Evolutionary conservation across 345 rosid genomes (phyloP).

Genomic region (Pistacia atlantica): DNA sequence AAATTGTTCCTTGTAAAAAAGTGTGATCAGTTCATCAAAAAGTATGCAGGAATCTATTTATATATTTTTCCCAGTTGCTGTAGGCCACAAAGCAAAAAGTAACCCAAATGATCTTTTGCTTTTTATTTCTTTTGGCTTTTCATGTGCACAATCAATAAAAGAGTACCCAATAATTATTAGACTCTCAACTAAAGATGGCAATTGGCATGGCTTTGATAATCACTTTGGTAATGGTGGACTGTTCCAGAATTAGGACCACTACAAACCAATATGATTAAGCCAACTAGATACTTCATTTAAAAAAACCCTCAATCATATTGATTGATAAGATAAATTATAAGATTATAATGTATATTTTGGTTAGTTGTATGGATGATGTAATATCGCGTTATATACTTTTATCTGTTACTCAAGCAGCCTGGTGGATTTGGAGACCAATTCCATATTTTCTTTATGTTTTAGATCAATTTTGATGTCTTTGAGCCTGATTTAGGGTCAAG

Average conservation of each 20-base stretch:
- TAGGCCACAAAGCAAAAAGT: constrained; percentile 2
- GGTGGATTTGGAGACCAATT: not conserved
- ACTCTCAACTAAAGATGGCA: not conserved
- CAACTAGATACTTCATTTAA: too few species aligned
- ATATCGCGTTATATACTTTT: too few species aligned
- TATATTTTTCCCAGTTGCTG: not conserved
- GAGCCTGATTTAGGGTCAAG: not conserved
- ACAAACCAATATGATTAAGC: too few species aligned
- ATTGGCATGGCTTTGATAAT: not conserved
- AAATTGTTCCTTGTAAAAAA: not conserved
- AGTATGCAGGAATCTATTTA: not conserved
- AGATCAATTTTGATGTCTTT: not conserved
- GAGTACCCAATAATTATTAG: not conserved
- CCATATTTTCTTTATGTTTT: not conserved
- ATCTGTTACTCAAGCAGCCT: not conserved
- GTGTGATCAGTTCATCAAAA: not conserved
- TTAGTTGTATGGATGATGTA: too few species aligned
- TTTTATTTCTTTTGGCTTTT: not conserved
- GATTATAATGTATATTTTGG: too few species aligned
- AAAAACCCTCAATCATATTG: too few species aligned
- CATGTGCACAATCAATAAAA: not conserved
- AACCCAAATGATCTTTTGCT: not conserved
- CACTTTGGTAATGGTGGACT: not conserved
- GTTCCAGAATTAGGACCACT: not conserved
- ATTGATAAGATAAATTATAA: too few species aligned